These are phyloP conservation scores for Trichophyton schoenleinii DNA, from an alignment of 2,329 filamentous ascomycete species.

Conservation along the genomic window DNA sequence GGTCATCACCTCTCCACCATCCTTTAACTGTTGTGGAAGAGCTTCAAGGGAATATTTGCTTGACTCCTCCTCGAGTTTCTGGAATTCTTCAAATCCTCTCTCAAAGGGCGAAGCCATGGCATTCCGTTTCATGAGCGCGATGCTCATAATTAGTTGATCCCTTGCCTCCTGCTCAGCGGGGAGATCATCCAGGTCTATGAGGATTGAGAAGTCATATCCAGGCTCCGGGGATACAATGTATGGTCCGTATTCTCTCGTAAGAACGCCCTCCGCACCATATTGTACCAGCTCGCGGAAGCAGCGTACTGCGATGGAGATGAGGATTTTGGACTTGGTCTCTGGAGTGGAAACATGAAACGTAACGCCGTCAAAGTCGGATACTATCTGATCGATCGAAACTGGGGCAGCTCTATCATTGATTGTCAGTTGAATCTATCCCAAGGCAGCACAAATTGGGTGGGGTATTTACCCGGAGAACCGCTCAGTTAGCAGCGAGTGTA, in stretches of 20 bases:
- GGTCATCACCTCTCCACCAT: conserved; percentile 85
- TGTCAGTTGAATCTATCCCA: conserved; percentile 25
- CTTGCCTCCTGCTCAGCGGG: conserved; percentile 73
- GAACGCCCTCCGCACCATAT: conserved; percentile 83
- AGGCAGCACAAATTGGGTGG: conserved; percentile 16
- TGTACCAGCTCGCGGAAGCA: conserved; percentile 86
- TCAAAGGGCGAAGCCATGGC: conserved; percentile 98
- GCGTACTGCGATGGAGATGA: conserved; percentile 87
- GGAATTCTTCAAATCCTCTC: conserved; percentile 88
- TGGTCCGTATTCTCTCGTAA: conserved; percentile 85
- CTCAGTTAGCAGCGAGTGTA: conserved; percentile 91
- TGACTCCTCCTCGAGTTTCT: conserved; percentile 72
- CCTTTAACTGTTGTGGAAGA: conserved; percentile 75
- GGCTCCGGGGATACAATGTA: conserved; percentile 80
- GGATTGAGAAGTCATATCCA: conserved; percentile 91
- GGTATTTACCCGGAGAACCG: conserved; percentile 65
- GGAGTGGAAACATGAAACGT: conserved; percentile 98
- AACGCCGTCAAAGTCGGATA: conserved; percentile 97
- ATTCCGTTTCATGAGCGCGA: conserved; percentile 91
- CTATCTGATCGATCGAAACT: conserved; percentile 87
- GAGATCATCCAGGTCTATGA: conserved; percentile 76
- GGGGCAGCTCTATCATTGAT: conserved; percentile 56
- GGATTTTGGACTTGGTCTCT: conserved; percentile 82
- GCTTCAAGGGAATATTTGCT: conserved; percentile 88
- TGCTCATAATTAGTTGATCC: conserved; percentile 73